Base-by-base conservation (phyloP, 352 stramenopile genomes). In the Globisporangium spiculum region DNA sequence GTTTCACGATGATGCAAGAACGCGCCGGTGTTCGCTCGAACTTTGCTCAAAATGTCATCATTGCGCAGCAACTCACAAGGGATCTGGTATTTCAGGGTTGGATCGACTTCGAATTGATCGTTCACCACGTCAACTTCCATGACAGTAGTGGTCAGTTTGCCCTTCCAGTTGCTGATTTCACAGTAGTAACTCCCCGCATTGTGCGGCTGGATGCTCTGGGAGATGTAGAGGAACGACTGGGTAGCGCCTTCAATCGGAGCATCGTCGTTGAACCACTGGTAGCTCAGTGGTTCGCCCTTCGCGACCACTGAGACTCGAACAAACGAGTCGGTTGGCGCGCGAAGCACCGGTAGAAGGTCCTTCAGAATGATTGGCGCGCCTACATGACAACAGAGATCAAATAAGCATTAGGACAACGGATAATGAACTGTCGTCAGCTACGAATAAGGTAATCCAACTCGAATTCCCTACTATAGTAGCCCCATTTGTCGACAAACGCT, bases 171-270 rank as follows among this genome's bases (percentile, higher is more conserved):
- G 9, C 38, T 62, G 32, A 92, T 61, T n/a, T 84, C 65, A 48
- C 86, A 94, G 48, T 81, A 69, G 67, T 91, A 93, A 6, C 55
- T 20, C 0, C 84, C 86, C 70, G 80, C 75, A 30, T 94, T 88
- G 67, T 88, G 75, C 1, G 71, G 68, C 44, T 88, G 79, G 30
- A 88, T 74, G 48, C 64, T 84, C 30, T 86, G 75, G 0, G 86
- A 80, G 34, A 92, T 66, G 46, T 83, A 80, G 14, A 91, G 65
- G 20, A 79, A 76, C 0, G 80, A 46, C 46, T 86, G 73, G 0
- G 76, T 90, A 12, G 80, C 84, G 1, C 71, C 72, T 0, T 77
- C 66, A 20, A 92, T 69, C 0, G 63, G 46, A 16, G 59, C 56
- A 12, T 62, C 67, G 60, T 89, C 63, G 14, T 46, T 57, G 46